Evolutionary conservation across 495 filamentous ascomycete genomes (phyloP).

Genomic region (Immersiella caudata): DNA sequence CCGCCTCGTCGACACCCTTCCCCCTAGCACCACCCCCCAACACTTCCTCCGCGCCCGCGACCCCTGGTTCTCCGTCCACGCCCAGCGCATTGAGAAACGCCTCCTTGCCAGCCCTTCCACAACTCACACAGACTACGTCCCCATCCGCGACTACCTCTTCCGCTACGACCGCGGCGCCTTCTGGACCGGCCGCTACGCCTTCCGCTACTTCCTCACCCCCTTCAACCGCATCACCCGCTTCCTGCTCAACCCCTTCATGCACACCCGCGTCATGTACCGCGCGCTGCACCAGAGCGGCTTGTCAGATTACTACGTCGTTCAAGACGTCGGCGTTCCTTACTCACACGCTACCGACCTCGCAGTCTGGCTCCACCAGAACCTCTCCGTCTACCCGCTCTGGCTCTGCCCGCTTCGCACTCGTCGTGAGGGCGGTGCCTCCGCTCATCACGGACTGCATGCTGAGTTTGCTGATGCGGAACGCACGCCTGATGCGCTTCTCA

Average conservation of each 20-base stretch:
- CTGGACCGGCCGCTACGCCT: conserved; percentile 58
- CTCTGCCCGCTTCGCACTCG: conserved; percentile 54
- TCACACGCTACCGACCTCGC: conserved; percentile 45
- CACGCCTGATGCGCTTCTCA: conserved; percentile 39
- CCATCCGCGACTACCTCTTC: conserved; percentile 60
- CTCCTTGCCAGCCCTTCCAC: not conserved
- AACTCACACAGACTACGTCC: conserved; percentile 37
- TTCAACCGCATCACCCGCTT: conserved; percentile 56
- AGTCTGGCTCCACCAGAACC: conserved; percentile 41
- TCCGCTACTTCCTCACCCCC: conserved; percentile 54
- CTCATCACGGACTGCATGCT: conserved; percentile 42
- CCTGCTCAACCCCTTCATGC: conserved; percentile 57
- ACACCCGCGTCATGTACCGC: conserved; percentile 61
- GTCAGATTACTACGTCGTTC: conserved; percentile 51
- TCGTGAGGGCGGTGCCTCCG: conserved; percentile 19
- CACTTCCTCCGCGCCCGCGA: conserved; percentile 48
- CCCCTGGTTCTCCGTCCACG: conserved; percentile 59
- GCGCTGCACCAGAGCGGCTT: conserved; percentile 56
- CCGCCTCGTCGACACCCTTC: conserved; percentile 43
- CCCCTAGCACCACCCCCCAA: conserved; percentile 34
- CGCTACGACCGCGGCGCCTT: conserved; percentile 65
- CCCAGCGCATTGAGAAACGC: conserved; percentile 24
- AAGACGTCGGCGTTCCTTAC: conserved; percentile 58
- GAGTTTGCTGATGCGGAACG: conserved; percentile 35
- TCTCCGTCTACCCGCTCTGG: conserved; percentile 59